These are phyloP conservation scores for Eimeria praecox DNA, from an alignment of 169 alveolate species.

Conservation along the genomic window DNA sequence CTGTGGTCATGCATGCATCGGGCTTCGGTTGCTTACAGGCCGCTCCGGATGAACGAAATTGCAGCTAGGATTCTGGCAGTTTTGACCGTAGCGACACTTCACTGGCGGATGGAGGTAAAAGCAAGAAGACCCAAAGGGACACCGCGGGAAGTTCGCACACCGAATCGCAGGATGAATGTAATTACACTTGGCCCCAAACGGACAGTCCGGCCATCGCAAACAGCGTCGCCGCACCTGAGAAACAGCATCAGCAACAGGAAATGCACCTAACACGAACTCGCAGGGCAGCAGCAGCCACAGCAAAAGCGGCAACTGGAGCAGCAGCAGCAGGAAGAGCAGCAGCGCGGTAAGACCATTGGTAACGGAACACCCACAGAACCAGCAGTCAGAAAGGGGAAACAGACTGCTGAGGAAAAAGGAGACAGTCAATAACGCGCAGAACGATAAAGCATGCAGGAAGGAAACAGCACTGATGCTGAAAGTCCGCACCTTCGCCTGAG, in stretches of 20 bases:
- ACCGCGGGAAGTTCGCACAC: conserved; percentile 88
- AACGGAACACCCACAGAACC: neutral
- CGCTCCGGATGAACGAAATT: conserved; percentile 57
- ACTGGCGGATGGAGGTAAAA: conserved; percentile 87
- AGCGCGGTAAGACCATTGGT: neutral
- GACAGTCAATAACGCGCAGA: neutral
- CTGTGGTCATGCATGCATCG: neutral
- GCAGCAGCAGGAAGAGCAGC: neutral
- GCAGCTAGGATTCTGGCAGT: conserved; percentile 78
- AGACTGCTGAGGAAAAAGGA: neutral
- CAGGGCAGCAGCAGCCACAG: neutral
- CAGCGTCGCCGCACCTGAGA: conserved; percentile 86
- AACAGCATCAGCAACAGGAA: neutral
- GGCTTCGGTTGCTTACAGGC: neutral
- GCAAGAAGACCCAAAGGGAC: conserved; percentile 88
- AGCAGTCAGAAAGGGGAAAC: neutral
- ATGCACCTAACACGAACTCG: neutral
- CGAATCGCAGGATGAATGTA: conserved; percentile 89
- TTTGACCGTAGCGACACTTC: conserved; percentile 87
- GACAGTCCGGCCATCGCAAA: conserved; percentile 88
- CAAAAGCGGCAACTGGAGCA: neutral
- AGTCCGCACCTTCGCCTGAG: conserved; percentile 39
- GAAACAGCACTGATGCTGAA: neutral
- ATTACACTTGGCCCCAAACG: conserved; percentile 90
- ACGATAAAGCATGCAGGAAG: neutral